Evolutionary conservation across 805 yeast species (phyloP).

Genomic region (Candida insectalens): DNA sequence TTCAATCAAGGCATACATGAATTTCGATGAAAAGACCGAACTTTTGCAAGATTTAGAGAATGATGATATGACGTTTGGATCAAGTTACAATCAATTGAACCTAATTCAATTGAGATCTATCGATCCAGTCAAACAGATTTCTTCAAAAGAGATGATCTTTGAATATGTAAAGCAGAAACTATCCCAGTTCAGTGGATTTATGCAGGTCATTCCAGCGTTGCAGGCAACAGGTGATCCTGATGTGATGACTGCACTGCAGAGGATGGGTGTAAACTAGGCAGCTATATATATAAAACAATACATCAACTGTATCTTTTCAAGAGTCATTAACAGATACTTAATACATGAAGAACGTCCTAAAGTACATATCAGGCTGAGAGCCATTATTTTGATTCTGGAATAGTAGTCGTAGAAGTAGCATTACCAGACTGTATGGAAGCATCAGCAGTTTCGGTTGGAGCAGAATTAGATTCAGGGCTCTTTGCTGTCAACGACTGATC

Average conservation of each 20-base stretch:
- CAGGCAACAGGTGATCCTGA: background rate
- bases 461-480: no score
- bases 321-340: background rate
- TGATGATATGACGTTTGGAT: slow-evolving; percentile 64
- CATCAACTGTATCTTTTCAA: background rate
- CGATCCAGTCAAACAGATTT: slow-evolving; percentile 61
- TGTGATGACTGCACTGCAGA: background rate
- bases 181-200: slow-evolving; percentile 1
- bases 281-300: background rate
- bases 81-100: slow-evolving; percentile 67
- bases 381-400: no score
- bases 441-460: no score
- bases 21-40: slow-evolving; percentile 30
- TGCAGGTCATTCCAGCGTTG: background rate
- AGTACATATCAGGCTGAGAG: no score
- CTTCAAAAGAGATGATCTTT: slow-evolving; percentile 20
- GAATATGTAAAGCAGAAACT: slow-evolving; percentile 23
- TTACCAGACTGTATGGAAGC: no score
- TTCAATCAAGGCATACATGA: slow-evolving; percentile 24
- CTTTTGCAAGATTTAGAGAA: slow-evolving; percentile 52
- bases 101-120: slow-evolving; percentile 49
- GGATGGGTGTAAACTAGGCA: background rate
- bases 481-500: no score
- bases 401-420: no score
- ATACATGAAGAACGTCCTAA: no score